Base-by-base conservation (phyloP, 805 yeast genomes). In the Candida loeiensis region DNA sequence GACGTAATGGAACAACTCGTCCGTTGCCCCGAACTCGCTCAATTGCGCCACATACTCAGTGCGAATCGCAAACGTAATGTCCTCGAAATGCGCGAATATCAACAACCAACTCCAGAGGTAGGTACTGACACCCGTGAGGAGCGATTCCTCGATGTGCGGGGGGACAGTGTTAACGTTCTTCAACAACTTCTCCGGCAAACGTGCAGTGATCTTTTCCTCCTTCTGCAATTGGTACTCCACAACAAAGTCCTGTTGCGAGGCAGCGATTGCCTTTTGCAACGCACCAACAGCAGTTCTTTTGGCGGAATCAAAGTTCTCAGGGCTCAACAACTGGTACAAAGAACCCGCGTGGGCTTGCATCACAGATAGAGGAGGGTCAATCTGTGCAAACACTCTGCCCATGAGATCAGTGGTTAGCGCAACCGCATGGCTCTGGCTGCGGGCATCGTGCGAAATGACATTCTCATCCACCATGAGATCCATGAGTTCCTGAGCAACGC, bases 21-120 rank as follows among this genome's bases (percentile, higher is more conserved):
- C 66, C 6, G 85, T 59, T n/a, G 72, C 53, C 20, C 69, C 74
- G 6, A 59, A 54, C 3, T 40, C 46, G 19, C 74, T 76, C 40
- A 88, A 55, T 47, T 83, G 82, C 15, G 63, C 67, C 25, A 82
- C 73, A 50, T 83, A 85, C 31, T 71, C 66, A 34, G 76, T 71
- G 41, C 89, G 72, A 47, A 88, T 69, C 29, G 76, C 74, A 47
- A 77, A 79, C 1, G 93, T 77, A 4, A 84, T 73, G 43, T 79
- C 77, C 37, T 73, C 70, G 54, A 88, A 84, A 56, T 79, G 79
- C 20, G 63, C 64, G 46, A 85, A 69, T 0, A 85, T 58, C 39
- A 86, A 63, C 45, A 62, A 64, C 95, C 95, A 89, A 41, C 78
- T 64, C 81, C 85, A 82, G 24, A 83, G 48, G 53, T 75, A 83